Conservation (phyloP, 345 rosid genomes). For the Camelina laxa region DNA sequence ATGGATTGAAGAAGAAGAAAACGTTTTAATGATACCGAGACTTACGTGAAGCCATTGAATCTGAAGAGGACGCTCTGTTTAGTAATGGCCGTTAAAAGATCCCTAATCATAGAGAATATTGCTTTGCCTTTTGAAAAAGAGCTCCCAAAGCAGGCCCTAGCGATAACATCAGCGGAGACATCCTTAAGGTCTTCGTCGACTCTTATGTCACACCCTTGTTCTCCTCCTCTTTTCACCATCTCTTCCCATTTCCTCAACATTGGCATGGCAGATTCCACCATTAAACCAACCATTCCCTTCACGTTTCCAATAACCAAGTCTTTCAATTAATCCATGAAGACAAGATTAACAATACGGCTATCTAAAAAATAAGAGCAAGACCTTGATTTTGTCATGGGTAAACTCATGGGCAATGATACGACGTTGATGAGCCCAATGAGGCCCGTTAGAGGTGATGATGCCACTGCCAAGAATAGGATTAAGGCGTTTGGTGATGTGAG, state of each 20-base stretch:
- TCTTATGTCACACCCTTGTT: constrained; percentile 46
- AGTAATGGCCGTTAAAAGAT: constrained; percentile 54
- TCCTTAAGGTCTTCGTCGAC: constrained; percentile 55
- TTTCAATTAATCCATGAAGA: background rate
- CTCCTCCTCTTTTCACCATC: constrained; percentile 43
- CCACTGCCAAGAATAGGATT: constrained; percentile 70
- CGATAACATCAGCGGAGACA: constrained; percentile 63
- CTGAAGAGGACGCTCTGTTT: constrained; percentile 42
- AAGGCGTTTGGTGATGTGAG: constrained; percentile 57
- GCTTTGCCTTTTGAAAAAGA: constrained; percentile 57
- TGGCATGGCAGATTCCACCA: constrained; percentile 56
- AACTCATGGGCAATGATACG: constrained; percentile 66
- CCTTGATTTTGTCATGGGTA: constrained; percentile 76
- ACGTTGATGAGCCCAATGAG: constrained; percentile 60
- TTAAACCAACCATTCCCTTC: constrained; percentile 72
- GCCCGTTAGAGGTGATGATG: constrained; percentile 62
- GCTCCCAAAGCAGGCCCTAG: constrained; percentile 67
- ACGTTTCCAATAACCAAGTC: background rate
- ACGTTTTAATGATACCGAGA: background rate
- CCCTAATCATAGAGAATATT: constrained; percentile 58
- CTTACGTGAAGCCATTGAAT: constrained; percentile 47
- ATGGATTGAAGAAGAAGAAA: background rate
- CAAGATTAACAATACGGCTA: background rate
- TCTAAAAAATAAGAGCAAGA: constrained; percentile 2
- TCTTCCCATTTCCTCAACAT: constrained; percentile 63